A percentile compares a stretch with the other conserved stretches of the same genome.
Evolutionary conservation across 1,284 basidiomycete genomes (phyloP).

Genomic region (Papiliotrema nemorosa): DNA sequence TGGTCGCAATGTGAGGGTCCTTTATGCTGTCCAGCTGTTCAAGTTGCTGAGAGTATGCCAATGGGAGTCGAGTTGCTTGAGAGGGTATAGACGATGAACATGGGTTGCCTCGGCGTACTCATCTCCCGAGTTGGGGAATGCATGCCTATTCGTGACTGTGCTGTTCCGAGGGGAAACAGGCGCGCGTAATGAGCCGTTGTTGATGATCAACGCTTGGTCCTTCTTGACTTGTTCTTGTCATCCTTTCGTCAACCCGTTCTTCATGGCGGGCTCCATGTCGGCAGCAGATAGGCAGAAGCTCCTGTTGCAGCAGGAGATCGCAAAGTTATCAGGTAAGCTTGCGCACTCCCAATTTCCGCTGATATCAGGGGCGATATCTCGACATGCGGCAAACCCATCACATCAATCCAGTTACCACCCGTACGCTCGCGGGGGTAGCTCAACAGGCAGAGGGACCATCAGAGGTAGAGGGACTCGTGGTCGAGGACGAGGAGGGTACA

Average conservation of each 20-base stretch:
- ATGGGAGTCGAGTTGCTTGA: too few relatives aligned
- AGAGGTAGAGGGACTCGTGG: constrained; percentile 11
- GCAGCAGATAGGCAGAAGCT: constrained; percentile 40
- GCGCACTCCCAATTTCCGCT: neutral
- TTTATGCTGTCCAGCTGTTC: too few relatives aligned
- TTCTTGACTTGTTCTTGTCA: neutral
- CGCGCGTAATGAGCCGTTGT: too few relatives aligned
- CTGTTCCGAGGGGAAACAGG: too few relatives aligned
- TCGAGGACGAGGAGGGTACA: constrained; percentile 1
- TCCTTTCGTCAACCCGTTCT: neutral
- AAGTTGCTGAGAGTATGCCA: too few relatives aligned
- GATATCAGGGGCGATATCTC: constrained; percentile 28
- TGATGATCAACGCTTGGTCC: too few relatives aligned
- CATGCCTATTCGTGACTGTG: too few relatives aligned
- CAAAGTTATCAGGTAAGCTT: constrained; percentile 41
- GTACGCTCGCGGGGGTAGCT: constrained; percentile 15
- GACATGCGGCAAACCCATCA: constrained; percentile 9
- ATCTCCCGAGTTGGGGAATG: too few relatives aligned
- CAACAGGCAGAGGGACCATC: constrained; percentile 16
- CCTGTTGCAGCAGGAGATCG: constrained; percentile 46
- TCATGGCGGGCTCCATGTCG: constrained; percentile 8
- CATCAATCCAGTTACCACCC: constrained; percentile 29
- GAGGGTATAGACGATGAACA: too few relatives aligned
- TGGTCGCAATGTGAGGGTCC: neutral
- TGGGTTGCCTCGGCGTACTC: too few relatives aligned